phyloP scores from a whole-genome alignment of 1,139 yeast genomes.

The Yamadazyma blattariae region DNA sequence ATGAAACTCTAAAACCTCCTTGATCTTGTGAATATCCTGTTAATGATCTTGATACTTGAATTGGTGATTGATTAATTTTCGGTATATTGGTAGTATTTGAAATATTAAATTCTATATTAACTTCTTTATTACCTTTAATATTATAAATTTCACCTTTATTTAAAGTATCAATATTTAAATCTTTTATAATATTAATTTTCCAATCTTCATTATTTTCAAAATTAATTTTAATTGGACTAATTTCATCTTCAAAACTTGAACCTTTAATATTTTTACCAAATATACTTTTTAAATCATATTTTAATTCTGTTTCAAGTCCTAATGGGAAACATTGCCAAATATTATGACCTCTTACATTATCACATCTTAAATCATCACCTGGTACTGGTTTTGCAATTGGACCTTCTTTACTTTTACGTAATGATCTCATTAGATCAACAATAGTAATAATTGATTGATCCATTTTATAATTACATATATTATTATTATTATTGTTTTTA shows the following conservation, averaged over 20 bases:
- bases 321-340: conserved; percentile 77
- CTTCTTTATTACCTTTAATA: conserved; percentile 10
- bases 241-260: conserved; percentile 48
- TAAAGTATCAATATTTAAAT: conserved; percentile 10
- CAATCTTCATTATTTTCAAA: conserved; percentile 41
- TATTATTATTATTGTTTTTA: not conserved
- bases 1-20: conserved; percentile 78
- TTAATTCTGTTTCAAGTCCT: conserved; percentile 49
- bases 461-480: conserved; percentile 52
- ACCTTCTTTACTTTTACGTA: conserved; percentile 54
- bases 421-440: conserved; percentile 65
- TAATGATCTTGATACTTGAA: conserved; percentile 76
- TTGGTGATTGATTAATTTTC: conserved; percentile 52
- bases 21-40: conserved; percentile 90
- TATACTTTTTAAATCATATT: conserved; percentile 58
- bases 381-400: conserved; percentile 82
- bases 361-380: conserved; percentile 71
- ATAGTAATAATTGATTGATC: conserved; percentile 73
- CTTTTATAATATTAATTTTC: conserved; percentile 33
- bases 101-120: conserved; percentile 20
- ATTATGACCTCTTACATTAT: conserved; percentile 53
- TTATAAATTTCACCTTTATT: conserved; percentile 9
- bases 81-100: conserved; percentile 31
- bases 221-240: conserved; percentile 41
- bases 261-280: conserved; percentile 72